Evolutionary conservation across 2,329 filamentous ascomycete species (phyloP).

Genomic region (Ophiostoma quercus): DNA sequence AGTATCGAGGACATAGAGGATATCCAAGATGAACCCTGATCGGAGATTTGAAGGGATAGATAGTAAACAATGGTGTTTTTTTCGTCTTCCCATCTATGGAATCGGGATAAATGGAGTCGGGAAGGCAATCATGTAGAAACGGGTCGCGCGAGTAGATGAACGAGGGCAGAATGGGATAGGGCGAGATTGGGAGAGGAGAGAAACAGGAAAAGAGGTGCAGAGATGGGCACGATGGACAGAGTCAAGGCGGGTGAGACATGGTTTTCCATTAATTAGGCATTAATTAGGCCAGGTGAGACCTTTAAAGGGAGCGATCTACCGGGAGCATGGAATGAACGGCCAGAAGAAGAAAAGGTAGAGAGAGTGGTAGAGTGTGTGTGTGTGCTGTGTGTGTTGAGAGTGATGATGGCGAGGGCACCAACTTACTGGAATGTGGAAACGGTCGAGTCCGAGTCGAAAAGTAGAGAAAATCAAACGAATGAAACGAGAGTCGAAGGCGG

Average conservation of each 20-base stretch:
- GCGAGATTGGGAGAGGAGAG: background rate
- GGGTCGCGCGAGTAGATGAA: background rate
- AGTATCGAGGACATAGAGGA: background rate
- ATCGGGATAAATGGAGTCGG: background rate
- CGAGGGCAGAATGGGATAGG: background rate
- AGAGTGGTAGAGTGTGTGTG: too few species aligned
- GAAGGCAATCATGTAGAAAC: background rate
- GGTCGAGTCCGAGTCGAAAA: slow-evolving; percentile 1
- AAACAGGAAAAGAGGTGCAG: background rate
- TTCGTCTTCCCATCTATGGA: background rate
- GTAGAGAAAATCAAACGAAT: slow-evolving; percentile 1
- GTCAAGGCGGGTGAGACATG: background rate
- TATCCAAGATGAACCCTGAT: background rate
- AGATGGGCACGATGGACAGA: background rate
- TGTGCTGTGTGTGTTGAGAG: background rate
- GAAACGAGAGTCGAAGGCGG: background rate
- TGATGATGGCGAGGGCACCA: background rate
- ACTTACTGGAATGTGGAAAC: slow-evolving; percentile 15
- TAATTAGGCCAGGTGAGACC: slow-evolving; percentile 8
- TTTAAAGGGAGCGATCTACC: slow-evolving; percentile 9
- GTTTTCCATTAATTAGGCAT: background rate
- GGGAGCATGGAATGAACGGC: background rate
- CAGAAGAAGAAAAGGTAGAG: background rate
- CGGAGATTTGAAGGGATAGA: background rate
- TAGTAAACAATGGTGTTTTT: background rate